phyloP scores from a whole-genome alignment of 164 flowering plant genomes.

The Aristolochia californica region DNA sequence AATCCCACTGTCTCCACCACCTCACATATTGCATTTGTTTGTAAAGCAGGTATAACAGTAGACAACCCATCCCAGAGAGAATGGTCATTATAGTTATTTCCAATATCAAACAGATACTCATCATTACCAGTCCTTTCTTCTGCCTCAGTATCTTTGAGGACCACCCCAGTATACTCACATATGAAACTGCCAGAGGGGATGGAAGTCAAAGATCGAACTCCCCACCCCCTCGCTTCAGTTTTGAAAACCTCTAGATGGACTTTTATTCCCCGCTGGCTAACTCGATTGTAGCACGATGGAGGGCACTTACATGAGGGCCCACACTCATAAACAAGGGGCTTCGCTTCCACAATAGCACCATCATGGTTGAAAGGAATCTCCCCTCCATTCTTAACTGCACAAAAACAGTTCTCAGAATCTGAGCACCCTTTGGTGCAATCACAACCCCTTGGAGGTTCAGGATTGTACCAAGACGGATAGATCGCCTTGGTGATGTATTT shows the following conservation, averaged over 20 bases:
- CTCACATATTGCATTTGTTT: conserved; percentile 15
- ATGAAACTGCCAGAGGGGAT: conserved; percentile 85
- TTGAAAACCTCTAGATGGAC: conserved; percentile 76
- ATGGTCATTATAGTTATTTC: conserved; percentile 44
- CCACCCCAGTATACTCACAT: conserved; percentile 83
- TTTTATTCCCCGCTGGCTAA: conserved; percentile 63
- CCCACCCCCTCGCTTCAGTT: conserved; percentile 81
- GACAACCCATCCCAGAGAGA: conserved; percentile 34
- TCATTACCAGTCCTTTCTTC: conserved; percentile 62
- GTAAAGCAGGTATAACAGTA: conserved; percentile 25
- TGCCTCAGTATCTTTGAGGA: conserved; percentile 72
- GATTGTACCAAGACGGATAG: conserved; percentile 52
- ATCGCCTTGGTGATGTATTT: conserved; percentile 44
- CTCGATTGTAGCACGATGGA: conserved; percentile 69
- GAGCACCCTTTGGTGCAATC: conserved; percentile 52
- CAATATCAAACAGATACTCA: conserved; percentile 88
- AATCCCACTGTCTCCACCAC: conserved; percentile 42
- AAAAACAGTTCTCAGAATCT: conserved; percentile 43
- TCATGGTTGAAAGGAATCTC: conserved; percentile 68
- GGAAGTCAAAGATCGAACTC: conserved; percentile 60
- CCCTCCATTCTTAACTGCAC: conserved; percentile 70
- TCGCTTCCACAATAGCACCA: conserved; percentile 72
- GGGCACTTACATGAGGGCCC: conserved; percentile 83
- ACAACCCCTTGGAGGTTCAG: conserved; percentile 53
- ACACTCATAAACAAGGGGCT: conserved; percentile 74